Evolutionary conservation across 1,284 basidiomycete genomes (phyloP), one percentile per base, ranked within the genome.

Genomic region (Crepidotus sp.): DNA sequence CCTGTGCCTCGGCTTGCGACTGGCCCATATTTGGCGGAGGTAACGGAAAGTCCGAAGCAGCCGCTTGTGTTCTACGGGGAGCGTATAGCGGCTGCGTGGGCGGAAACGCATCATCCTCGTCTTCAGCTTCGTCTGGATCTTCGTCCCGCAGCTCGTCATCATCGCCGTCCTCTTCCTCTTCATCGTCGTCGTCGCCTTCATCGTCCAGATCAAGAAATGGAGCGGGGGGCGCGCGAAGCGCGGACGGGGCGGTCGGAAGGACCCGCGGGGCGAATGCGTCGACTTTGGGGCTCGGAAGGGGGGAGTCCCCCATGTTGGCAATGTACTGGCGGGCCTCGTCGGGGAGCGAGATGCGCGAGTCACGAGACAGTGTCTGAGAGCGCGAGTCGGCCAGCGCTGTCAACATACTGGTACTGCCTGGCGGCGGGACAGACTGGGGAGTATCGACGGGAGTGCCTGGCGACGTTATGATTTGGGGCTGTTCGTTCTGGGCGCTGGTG

Each of bases 271-370:
- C 55, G 51, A 69, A 70, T 5, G 53, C 53, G 41, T 70, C 64
- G 10, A 63, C 57, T 40, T 62, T 59, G 3, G 80, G 76, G 54
- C 74, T 80, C n/a, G 72, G 61, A 6, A 66, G 55, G 5, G 81
- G 78, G 6, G 77, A 77, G 38, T 84, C 80, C 18, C 61, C 61
- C 71, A 83, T 77, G 50, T 71, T 75, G 27, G 75, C 69, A 45
- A 84, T 80, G 55, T 83, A 86, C 34, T 72, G 74, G 51, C 68
- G 75, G 13, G 81, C 78, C 59, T 87, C 85, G 46, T 85, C 83
- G 1, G 84, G 80, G 25, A 85, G 66, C 26, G 77, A 77, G 40
- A 81, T 74, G 25, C 73, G 71, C 10, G 80, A 85, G 38, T 81
- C 80, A 45, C 72, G 67, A 11, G 67, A 67, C 17, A 60, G 50